A percentile compares a stretch with the other conserved stretches of the same genome.
Evolutionary conservation across 768 basidiomycete genomes (phyloP).

Genomic region (Boletus sp.): DNA sequence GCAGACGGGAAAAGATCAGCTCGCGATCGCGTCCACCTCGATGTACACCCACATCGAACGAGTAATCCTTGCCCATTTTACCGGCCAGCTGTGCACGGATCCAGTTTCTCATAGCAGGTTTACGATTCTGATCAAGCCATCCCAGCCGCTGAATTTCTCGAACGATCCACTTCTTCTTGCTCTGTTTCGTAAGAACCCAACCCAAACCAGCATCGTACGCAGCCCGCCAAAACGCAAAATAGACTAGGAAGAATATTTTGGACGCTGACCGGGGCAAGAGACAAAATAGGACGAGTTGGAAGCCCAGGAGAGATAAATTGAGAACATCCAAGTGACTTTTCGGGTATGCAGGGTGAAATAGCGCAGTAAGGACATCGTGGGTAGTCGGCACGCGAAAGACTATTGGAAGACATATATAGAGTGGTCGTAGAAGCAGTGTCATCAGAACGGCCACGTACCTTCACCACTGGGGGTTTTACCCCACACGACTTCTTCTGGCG

Average conservation of each 20-base stretch:
- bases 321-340: conserved; percentile 89
- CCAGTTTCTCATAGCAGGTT: conserved; percentile 71
- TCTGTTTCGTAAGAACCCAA: conserved; percentile 92
- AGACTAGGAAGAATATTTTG: conserved; percentile 74
- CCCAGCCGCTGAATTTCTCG: conserved; percentile 70
- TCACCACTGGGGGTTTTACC: conserved; percentile 81
- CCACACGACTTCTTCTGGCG: conserved; percentile 67
- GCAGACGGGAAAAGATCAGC: not conserved
- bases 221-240: conserved; percentile 90
- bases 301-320: conserved; percentile 73
- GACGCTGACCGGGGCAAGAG: conserved; percentile 54
- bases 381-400: conserved; percentile 94
- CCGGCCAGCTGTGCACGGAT: conserved; percentile 80
- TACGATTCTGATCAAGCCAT: conserved; percentile 79
- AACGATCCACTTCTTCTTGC: conserved; percentile 94
- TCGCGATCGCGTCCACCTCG: not conserved
- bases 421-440: conserved; percentile 2
- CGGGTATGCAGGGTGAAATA: conserved; percentile 78
- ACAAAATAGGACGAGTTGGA: conserved; percentile 75
- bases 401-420: conserved; percentile 29
- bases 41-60: conserved; percentile 73
- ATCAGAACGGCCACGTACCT: conserved; percentile 43
- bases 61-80: conserved; percentile 94
- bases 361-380: conserved; percentile 80
- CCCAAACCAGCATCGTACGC: conserved; percentile 93